A percentile compares a stretch with the other conserved stretches of the same genome.
Evolutionary conservation across 2,329 filamentous ascomycete species (phyloP).

Genomic region (Cercospora janseana): DNA sequence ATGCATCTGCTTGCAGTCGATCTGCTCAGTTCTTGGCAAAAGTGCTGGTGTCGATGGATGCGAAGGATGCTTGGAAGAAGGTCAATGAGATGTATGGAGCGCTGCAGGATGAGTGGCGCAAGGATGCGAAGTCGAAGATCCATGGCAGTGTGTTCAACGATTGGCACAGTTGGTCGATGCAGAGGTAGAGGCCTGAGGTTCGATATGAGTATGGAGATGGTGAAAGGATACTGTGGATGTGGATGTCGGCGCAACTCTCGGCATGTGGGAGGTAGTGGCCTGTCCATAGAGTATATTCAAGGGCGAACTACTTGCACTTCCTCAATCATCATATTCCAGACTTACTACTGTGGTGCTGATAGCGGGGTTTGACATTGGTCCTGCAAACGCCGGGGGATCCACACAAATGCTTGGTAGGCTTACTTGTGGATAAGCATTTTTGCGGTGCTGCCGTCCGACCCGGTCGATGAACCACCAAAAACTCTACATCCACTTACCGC

Average conservation of each 20-base stretch:
- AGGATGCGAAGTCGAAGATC: conserved; percentile 43
- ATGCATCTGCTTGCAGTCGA: conserved; percentile 71
- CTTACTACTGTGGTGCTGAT: not conserved
- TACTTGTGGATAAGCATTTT: not conserved
- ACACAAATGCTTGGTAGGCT: conserved; percentile 1
- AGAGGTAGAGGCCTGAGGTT: conserved; percentile 23
- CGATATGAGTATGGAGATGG: not conserved
- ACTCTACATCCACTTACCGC: not conserved
- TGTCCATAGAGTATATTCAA: no score
- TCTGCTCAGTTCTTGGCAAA: conserved; percentile 67
- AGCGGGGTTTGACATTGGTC: not conserved
- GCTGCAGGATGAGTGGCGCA: conserved; percentile 46
- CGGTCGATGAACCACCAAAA: not conserved
- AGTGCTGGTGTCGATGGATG: conserved; percentile 55
- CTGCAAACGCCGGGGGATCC: not conserved
- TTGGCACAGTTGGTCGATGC: conserved; percentile 47
- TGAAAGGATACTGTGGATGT: no score
- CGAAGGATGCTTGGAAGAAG: conserved; percentile 37
- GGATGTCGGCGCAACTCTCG: no score
- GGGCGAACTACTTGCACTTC: no score
- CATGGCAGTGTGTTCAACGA: conserved; percentile 47
- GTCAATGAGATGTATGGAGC: conserved; percentile 45
- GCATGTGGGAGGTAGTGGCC: no score
- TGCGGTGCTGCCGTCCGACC: not conserved
- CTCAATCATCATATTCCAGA: not conserved